Evolutionary conservation across 192 early-diverging fungal genomes (phyloP).

Genomic region (Entomortierella parvispora): DNA sequence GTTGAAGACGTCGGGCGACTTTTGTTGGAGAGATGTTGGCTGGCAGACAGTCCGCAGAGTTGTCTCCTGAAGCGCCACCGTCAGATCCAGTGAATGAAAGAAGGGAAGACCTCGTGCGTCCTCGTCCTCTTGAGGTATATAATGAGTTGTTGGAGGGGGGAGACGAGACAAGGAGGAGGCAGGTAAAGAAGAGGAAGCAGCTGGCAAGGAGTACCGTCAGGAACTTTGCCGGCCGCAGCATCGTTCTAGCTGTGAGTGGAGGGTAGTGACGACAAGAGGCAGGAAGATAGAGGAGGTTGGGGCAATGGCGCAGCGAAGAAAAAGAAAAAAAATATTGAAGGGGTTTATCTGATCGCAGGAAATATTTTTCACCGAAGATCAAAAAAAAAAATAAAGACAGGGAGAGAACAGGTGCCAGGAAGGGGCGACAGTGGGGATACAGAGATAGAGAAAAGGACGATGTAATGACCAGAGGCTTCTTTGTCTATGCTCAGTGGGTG

Average conservation of each 20-base stretch:
- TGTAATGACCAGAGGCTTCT: too few relatives aligned
- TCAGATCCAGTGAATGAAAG: too few relatives aligned
- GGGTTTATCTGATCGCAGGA: too few relatives aligned
- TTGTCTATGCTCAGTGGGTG: too few relatives aligned
- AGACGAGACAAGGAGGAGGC: conserved; percentile 13
- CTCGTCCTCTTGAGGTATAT: conserved; percentile 12
- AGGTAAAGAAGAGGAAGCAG: conserved; percentile 26
- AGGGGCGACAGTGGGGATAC: too few relatives aligned
- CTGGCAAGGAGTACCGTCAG: conserved; percentile 22
- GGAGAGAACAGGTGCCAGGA: background rate
- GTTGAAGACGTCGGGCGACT: conserved; percentile 3
- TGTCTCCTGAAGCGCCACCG: too few relatives aligned
- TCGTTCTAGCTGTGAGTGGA: background rate
- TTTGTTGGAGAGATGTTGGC: background rate
- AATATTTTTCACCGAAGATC: too few relatives aligned
- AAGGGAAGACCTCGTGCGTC: conserved; percentile 3
- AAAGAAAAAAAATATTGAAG: too few relatives aligned
- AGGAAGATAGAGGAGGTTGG: background rate
- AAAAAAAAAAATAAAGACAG: background rate
- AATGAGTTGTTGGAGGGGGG: background rate
- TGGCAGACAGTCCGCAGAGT: background rate
- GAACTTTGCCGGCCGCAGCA: conserved; percentile 36
- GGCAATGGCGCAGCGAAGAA: background rate
- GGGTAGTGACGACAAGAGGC: background rate
- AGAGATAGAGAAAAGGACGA: too few relatives aligned